These are phyloP conservation scores for Colletotrichum viniferum DNA, from an alignment of 2,329 filamentous ascomycete genomes.

Conservation along the genomic window DNA sequence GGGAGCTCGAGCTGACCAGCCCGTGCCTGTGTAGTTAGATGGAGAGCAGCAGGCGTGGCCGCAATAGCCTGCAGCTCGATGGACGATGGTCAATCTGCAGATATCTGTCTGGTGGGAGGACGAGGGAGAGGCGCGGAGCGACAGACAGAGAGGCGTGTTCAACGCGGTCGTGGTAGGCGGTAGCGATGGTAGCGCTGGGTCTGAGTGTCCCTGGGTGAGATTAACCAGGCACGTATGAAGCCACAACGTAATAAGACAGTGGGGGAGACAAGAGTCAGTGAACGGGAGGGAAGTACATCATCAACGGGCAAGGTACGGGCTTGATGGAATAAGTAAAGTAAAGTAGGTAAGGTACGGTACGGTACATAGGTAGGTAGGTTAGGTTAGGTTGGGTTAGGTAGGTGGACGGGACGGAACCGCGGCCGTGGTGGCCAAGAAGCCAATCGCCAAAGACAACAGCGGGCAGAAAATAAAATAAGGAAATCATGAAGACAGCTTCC, in stretches of 20 bases:
- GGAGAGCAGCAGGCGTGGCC: neutral
- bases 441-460: neutral
- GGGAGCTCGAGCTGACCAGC: neutral
- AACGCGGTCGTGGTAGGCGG: neutral
- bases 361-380: neutral
- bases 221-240: slow-evolving; percentile 20
- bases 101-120: neutral
- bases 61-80: neutral
- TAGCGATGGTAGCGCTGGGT: slow-evolving; percentile 9
- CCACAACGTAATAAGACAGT: slow-evolving; percentile 20
- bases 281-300: slow-evolving; percentile 2
- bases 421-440: neutral
- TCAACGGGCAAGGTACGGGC: neutral
- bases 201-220: slow-evolving; percentile 16
- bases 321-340: neutral
- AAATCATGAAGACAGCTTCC: neutral
- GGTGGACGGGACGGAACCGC: slow-evolving; percentile 7
- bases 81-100: neutral
- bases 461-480: neutral
- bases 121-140: neutral
- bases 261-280: slow-evolving; percentile 21
- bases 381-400: neutral
- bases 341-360: neutral
- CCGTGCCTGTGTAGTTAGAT: neutral
- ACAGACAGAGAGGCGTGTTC: neutral